A percentile compares a stretch with the other conserved stretches of the same genome.
These are phyloP conservation scores for Calocybe cyanea DNA, from an alignment of 768 basidiomycete species.

Conservation along the genomic window DNA sequence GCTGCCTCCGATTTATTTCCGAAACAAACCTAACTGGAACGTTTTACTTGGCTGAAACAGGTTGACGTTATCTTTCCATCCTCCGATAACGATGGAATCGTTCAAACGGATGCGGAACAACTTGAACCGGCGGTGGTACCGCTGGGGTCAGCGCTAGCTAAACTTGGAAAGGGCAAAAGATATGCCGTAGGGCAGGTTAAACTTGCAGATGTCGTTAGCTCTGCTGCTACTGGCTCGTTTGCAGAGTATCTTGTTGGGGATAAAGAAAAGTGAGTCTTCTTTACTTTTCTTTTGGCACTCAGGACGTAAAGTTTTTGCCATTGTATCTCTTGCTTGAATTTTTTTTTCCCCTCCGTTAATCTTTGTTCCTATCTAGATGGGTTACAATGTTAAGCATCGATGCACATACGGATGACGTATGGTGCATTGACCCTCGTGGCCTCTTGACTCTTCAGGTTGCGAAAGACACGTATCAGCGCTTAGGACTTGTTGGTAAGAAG, in stretches of 20 bases:
- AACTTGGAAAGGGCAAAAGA: constrained; percentile 30
- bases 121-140: no score
- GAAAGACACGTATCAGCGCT: constrained; percentile 54
- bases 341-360: no score
- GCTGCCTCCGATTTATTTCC: no score
- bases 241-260: constrained; percentile 2
- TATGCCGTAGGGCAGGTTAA: constrained; percentile 43
- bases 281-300: background rate
- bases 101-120: no score
- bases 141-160: constrained; percentile 32
- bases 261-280: constrained; percentile 3
- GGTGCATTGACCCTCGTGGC: constrained; percentile 68
- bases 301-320: no score
- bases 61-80: constrained; percentile 62
- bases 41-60: no score
- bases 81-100: constrained; percentile 31
- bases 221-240: constrained; percentile 7
- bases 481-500: constrained; percentile 56
- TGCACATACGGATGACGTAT: constrained; percentile 46
- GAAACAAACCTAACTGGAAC: no score
- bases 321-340: no score
- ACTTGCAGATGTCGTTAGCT: constrained; percentile 36
- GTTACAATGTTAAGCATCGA: constrained; percentile 31
- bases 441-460: constrained; percentile 52
- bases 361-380: constrained; percentile 10